These are phyloP conservation scores for Myxozyma sirexii DNA, from an alignment of 805 yeast genomes.

Conservation along the genomic window DNA sequence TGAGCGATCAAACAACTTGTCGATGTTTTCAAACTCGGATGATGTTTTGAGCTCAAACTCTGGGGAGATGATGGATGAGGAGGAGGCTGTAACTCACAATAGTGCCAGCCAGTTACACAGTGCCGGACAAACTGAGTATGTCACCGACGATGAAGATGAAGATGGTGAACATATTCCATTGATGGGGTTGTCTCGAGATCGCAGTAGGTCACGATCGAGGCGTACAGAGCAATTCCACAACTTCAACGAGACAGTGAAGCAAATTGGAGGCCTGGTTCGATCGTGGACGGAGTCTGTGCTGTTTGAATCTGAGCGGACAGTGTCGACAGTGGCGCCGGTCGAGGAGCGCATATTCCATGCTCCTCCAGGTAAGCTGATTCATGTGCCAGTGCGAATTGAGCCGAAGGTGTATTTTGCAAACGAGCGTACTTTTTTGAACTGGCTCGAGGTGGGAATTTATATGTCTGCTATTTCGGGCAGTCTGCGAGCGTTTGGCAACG, in stretches of 20 bases:
- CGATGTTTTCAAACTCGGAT: slow-evolving; percentile 40
- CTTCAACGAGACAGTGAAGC: slow-evolving; percentile 22
- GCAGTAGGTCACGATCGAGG: slow-evolving; percentile 14
- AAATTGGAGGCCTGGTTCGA: slow-evolving; percentile 17
- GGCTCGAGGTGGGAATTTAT: slow-evolving; percentile 89
- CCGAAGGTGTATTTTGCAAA: slow-evolving; percentile 99
- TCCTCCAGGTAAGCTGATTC: slow-evolving; percentile 80
- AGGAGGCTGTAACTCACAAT: slow-evolving; percentile 40
- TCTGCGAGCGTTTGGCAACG: slow-evolving; percentile 79
- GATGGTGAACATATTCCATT: slow-evolving; percentile 36
- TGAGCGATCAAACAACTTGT: slow-evolving; percentile 48
- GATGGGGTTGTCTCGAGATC: slow-evolving; percentile 25
- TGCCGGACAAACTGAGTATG: slow-evolving; percentile 9
- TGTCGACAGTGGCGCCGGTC: slow-evolving; percentile 1
- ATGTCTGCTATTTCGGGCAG: slow-evolving; percentile 88
- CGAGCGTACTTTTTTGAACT: slow-evolving; percentile 89
- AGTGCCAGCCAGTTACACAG: background rate
- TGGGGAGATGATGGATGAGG: slow-evolving; percentile 35
- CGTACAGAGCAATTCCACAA: slow-evolving; percentile 15
- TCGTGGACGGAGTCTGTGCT: slow-evolving; percentile 23
- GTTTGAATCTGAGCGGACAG: slow-evolving; percentile 18
- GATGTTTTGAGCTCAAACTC: slow-evolving; percentile 28
- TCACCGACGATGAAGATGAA: slow-evolving; percentile 36
- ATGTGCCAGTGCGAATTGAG: slow-evolving; percentile 94
- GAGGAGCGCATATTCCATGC: slow-evolving; percentile 29